Conservation (phyloP, 2,329 filamentous ascomycete genomes). For the Elsinoe ampelina region DNA sequence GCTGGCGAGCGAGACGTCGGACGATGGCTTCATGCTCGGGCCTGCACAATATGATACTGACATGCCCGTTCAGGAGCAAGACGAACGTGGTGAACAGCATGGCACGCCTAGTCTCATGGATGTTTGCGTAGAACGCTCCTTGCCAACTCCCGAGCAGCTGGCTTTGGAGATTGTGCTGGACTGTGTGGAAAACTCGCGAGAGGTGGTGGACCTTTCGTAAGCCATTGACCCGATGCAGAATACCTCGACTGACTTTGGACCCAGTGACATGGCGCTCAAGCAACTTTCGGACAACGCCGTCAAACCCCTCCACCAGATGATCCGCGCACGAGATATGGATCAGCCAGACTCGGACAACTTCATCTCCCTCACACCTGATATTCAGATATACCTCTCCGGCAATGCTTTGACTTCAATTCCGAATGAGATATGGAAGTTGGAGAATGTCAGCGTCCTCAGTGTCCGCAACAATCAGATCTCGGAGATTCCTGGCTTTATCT, state of each 20-base stretch:
- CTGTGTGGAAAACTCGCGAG: conserved; percentile 46
- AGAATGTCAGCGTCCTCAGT: conserved; percentile 55
- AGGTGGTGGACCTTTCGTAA: conserved; percentile 54
- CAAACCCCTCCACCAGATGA: conserved; percentile 40
- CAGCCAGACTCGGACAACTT: conserved; percentile 42
- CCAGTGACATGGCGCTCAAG: conserved; percentile 36
- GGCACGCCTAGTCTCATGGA: background rate
- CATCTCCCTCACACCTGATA: conserved; percentile 46
- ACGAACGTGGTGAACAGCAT: background rate
- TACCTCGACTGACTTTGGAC: background rate
- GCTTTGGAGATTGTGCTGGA: conserved; percentile 21
- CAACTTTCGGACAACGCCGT: conserved; percentile 49
- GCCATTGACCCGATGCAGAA: conserved; percentile 20
- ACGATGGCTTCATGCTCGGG: conserved; percentile 23
- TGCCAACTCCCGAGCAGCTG: conserved; percentile 15
- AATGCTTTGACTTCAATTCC: conserved; percentile 52
- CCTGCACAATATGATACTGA: background rate
- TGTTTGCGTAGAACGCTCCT: background rate
- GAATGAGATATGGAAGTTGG: conserved; percentile 50
- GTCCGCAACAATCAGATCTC: conserved; percentile 55
- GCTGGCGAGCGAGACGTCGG: conserved; percentile 52
- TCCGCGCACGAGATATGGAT: conserved; percentile 23
- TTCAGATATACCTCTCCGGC: conserved; percentile 53
- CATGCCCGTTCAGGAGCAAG: no score
- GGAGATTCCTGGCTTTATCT: conserved; percentile 52